phyloP scores from a whole-genome alignment of 2,329 filamentous ascomycete species.

The Trichophyton verrucosum region DNA sequence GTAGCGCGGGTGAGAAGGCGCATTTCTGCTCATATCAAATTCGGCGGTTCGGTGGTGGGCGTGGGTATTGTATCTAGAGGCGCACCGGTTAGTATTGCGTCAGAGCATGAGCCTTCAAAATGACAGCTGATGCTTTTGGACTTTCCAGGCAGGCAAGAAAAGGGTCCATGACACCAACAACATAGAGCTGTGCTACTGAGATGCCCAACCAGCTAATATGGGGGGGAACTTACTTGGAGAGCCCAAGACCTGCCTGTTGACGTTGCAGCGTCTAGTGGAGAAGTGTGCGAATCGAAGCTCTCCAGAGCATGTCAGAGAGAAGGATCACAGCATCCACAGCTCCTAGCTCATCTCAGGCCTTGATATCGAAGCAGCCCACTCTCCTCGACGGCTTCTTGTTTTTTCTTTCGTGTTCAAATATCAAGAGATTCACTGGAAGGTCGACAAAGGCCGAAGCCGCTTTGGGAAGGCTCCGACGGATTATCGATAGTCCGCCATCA shows the following conservation, averaged over 20 bases:
- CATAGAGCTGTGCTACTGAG: neutral
- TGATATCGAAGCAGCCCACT: neutral
- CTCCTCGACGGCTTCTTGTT: neutral
- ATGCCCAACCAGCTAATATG: neutral
- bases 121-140: neutral
- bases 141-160: neutral
- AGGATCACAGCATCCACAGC: neutral
- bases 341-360: neutral
- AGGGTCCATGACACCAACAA: neutral
- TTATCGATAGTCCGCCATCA: neutral
- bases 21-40: constrained; percentile 3
- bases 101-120: neutral
- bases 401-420: neutral
- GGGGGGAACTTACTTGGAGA: neutral
- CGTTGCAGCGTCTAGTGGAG: neutral
- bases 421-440: neutral
- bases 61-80: neutral
- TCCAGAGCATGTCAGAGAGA: neutral
- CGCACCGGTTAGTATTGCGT: neutral
- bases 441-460: neutral
- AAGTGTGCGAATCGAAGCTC: too few relatives aligned
- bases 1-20: neutral
- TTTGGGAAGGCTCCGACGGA: neutral
- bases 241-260: neutral
- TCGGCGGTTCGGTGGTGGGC: neutral